Evolutionary conservation across 106 monocot genomes (phyloP).

Genomic region (Dioscorea zingiberensis): DNA sequence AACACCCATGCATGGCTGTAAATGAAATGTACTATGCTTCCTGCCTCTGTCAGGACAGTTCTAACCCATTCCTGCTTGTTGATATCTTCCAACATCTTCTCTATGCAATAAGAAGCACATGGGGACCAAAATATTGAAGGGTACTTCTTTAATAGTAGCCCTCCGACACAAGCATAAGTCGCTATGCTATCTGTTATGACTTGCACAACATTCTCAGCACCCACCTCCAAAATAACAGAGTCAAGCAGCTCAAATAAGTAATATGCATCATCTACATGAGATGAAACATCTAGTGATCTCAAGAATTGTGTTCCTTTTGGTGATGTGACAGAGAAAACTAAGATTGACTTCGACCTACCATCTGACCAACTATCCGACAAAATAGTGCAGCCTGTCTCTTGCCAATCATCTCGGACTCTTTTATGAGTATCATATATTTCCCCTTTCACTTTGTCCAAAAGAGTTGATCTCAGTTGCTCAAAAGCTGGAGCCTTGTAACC

Average conservation of each 20-base stretch:
- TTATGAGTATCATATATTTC: conserved; percentile 20
- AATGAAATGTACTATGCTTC: conserved; percentile 20
- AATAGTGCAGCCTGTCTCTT: conserved; percentile 41
- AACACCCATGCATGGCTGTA: conserved; percentile 22
- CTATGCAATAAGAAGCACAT: conserved; percentile 44
- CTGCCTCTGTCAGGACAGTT: conserved; percentile 26
- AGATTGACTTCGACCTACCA: conserved; percentile 29
- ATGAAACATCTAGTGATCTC: conserved; percentile 34
- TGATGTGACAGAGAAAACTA: conserved; percentile 45
- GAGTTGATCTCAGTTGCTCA: conserved; percentile 28
- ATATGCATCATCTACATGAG: conserved; percentile 33
- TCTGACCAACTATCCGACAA: conserved; percentile 45
- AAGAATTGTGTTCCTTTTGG: conserved; percentile 31
- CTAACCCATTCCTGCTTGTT: conserved; percentile 30
- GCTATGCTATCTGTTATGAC: conserved; percentile 31
- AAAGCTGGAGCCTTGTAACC: conserved; percentile 43
- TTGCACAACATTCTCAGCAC: conserved; percentile 35
- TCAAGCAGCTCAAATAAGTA: conserved; percentile 36
- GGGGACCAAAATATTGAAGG: conserved; percentile 44
- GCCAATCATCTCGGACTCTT: conserved; percentile 25
- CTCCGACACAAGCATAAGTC: conserved; percentile 22
- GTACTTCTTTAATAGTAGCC: conserved; percentile 32
- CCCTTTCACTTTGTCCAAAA: conserved; percentile 27
- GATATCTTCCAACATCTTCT: conserved; percentile 48
- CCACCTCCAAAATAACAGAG: conserved; percentile 33